phyloP scores from a whole-genome alignment of 805 yeast species.

The Metschnikowia drakensbergensis region DNA sequence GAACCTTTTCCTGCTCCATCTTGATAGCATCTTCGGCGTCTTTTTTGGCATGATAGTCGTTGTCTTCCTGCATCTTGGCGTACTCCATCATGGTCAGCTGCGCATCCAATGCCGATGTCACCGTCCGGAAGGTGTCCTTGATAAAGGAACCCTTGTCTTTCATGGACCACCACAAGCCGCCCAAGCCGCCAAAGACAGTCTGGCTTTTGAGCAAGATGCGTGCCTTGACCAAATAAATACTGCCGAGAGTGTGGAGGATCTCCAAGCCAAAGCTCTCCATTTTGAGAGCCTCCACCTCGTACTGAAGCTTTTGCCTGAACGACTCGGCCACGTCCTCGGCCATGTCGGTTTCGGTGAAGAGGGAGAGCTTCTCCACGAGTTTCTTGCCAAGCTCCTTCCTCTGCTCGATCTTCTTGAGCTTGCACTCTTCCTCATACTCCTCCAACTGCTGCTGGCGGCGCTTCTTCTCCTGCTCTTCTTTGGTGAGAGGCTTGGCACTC shows the following conservation, averaged over 20 bases:
- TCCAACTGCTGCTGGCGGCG: conserved; percentile 51
- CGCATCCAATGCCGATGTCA: conserved; percentile 73
- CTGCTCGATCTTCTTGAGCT: conserved; percentile 59
- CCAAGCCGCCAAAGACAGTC: conserved; percentile 52
- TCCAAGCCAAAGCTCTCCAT: conserved; percentile 85
- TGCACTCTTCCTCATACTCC: conserved; percentile 73
- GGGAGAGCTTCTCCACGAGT: conserved; percentile 44
- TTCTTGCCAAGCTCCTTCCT: conserved; percentile 59
- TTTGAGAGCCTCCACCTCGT: conserved; percentile 80
- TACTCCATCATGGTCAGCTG: conserved; percentile 73
- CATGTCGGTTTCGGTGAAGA: conserved; percentile 43
- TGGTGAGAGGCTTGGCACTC: conserved; percentile 15
- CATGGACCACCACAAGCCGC: conserved; percentile 65
- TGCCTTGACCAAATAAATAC: conserved; percentile 62
- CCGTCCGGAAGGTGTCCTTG: conserved; percentile 66
- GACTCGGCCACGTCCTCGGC: conserved; percentile 40
- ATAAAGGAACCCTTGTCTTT: conserved; percentile 73
- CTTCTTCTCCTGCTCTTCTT: conserved; percentile 42
- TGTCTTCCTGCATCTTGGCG: conserved; percentile 60
- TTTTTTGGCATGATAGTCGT: conserved; percentile 39
- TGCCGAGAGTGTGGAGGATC: conserved; percentile 71
- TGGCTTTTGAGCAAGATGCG: conserved; percentile 64
- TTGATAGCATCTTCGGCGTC: conserved; percentile 24
- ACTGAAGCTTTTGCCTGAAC: conserved; percentile 60
- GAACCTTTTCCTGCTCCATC: conserved; percentile 26